Evolutionary conservation across 345 rosid genomes (phyloP), one percentile per base, ranked within the genome.

Genomic region (Turritis glabra): DNA sequence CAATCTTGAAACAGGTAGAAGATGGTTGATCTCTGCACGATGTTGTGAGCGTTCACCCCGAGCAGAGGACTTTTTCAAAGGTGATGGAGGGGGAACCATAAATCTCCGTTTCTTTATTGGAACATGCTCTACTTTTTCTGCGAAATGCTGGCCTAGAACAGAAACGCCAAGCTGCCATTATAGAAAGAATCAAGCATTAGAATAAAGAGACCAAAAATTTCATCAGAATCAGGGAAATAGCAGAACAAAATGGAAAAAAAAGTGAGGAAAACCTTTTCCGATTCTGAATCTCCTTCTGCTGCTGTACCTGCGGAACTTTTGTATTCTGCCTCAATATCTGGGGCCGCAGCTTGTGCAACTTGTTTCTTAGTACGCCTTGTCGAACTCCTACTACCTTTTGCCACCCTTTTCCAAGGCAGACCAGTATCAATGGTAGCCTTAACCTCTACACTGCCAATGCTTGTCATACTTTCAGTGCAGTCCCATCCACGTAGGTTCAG

Each of bases 91-190:
- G 25, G 35, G 59, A 43, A 71, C 63, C 51, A 69, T 62, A 71
- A 73, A 64, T 77, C 85, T 79, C 37, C 87, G 71, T 69, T 88
- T 88, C 80, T 88, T 86, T 15, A 83, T 70, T 2, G 90, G 92
- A 30, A 84, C 83, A 40, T 80, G 75, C 70, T 78, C 85, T 61
- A 69, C 64, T 71, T 76, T 81, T 69, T 77, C 87, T 38, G 82
- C 73, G 37, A 85, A 84, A 62, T 80, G 84, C 19, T 77, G 77
- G 15, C 87, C 86, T 61, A 80, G 79, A 74, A 81, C 82, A 70
- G 81, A 84, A 69, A 86, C 85, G 26, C 86, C 90, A 72, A 76
- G 74, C 89, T 85, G 88, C 76, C 37, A 81, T 13, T 12, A 57
- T 58, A 15, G 29, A 54, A 27, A 66, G 15, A n/a, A 37, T 65